Percentiles rank a stretch among this genome's conserved stretches.
phyloP scores from a whole-genome alignment of 306 rosid genomes.

The Vigna mungo region DNA sequence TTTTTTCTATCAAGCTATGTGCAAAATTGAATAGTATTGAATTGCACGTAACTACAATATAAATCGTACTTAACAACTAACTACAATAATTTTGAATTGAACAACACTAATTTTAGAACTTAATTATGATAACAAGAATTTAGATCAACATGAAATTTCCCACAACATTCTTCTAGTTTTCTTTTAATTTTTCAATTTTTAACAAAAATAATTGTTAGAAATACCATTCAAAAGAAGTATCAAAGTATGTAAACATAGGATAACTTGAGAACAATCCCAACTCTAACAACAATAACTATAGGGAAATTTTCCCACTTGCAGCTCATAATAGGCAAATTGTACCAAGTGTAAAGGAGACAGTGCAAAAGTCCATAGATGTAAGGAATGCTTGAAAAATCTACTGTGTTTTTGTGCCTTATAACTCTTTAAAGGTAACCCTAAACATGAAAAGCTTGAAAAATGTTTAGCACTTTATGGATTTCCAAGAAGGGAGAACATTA shows the following conservation, averaged over 20 bases:
- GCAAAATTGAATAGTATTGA: too few relatives aligned
- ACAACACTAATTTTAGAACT: too few relatives aligned
- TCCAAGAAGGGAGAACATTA: constrained; percentile 20
- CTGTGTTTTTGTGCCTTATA: constrained; percentile 62
- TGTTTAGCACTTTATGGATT: not conserved
- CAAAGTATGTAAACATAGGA: constrained; percentile 18
- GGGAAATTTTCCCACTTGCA: constrained; percentile 73
- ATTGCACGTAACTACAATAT: too few relatives aligned
- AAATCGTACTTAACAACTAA: too few relatives aligned
- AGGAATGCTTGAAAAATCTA: constrained; percentile 81
- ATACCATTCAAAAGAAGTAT: not conserved
- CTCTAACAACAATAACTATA: constrained; percentile 59
- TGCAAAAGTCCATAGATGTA: constrained; percentile 67
- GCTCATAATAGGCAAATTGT: constrained; percentile 77
- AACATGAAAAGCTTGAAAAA: not conserved
- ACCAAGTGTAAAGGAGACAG: constrained; percentile 80
- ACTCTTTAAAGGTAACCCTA: constrained; percentile 74
- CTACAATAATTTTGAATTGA: too few relatives aligned
- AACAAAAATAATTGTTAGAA: too few relatives aligned
- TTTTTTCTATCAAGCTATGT: too few relatives aligned
- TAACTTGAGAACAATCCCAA: constrained; percentile 68
- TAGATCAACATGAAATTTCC: too few relatives aligned
- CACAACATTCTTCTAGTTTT: too few relatives aligned
- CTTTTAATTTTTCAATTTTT: too few relatives aligned
- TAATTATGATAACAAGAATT: too few relatives aligned